These are phyloP conservation scores for Amphirosellinia nigrospora DNA, from an alignment of 495 filamentous ascomycete genomes.

Conservation along the genomic window DNA sequence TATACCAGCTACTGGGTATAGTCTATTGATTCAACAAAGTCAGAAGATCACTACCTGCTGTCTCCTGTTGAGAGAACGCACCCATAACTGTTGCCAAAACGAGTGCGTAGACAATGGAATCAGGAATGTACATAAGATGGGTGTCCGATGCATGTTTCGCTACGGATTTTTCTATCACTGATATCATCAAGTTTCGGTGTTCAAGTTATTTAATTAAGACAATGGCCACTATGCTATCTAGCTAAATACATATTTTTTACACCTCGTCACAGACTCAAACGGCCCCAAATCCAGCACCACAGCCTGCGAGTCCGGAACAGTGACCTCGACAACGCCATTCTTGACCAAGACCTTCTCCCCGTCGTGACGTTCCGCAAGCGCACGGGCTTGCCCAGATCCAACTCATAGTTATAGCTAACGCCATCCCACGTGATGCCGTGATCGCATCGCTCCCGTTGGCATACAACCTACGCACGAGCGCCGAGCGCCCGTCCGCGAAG, in stretches of 20 bases:
- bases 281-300: slow-evolving; percentile 49
- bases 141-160: not conserved
- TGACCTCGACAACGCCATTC: slow-evolving; percentile 52
- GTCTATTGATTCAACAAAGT: not conserved
- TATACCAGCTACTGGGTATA: slow-evolving; percentile 12
- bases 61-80: not conserved
- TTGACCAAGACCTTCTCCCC: slow-evolving; percentile 56
- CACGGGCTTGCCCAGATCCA: slow-evolving; percentile 61
- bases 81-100: not conserved
- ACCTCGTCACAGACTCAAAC: not conserved
- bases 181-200: not conserved
- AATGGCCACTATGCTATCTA: not conserved
- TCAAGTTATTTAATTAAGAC: not conserved
- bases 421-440: slow-evolving; percentile 66
- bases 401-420: slow-evolving; percentile 67
- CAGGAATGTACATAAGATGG: not conserved
- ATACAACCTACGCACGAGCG: slow-evolving; percentile 54
- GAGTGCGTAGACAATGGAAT: not conserved
- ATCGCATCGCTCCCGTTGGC: slow-evolving; percentile 71
- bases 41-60: not conserved
- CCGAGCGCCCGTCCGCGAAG: slow-evolving; percentile 7
- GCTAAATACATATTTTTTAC: not conserved
- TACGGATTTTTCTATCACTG: not conserved
- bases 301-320: slow-evolving; percentile 59
- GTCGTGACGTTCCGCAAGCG: slow-evolving; percentile 62